Evolutionary conservation across 768 basidiomycete species (phyloP).

Genomic region (Leccinum barrowsii): DNA sequence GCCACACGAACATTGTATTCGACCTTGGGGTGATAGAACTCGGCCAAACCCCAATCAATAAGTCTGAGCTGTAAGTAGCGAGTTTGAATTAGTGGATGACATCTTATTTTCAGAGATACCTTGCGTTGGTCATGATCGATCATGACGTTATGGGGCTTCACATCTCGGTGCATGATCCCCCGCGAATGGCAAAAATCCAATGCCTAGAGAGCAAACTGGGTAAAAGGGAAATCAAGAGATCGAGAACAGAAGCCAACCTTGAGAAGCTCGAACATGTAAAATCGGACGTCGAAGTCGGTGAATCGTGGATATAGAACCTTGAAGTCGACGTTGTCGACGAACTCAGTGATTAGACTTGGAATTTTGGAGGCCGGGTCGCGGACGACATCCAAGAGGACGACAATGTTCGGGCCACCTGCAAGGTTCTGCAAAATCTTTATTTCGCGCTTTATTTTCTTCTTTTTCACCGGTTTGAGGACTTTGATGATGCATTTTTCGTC

Average conservation of each 20-base stretch:
- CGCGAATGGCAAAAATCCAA: constrained; percentile 98
- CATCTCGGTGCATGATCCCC: constrained; percentile 98
- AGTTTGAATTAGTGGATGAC: constrained; percentile 13
- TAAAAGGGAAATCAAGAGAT: neutral
- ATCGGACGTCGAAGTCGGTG: constrained; percentile 92
- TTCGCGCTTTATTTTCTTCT: constrained; percentile 99
- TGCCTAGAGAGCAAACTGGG: constrained; percentile 47
- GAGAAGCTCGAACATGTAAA: constrained; percentile 94
- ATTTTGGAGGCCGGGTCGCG: constrained; percentile 96
- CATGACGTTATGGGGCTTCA: constrained; percentile 99
- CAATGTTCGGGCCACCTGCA: constrained; percentile 93
- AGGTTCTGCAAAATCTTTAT: constrained; percentile 98
- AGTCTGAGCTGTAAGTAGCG: constrained; percentile 65
- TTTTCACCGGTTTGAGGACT: constrained; percentile 98
- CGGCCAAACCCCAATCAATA: constrained; percentile 98
- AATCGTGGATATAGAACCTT: constrained; percentile 95
- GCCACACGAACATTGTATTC: constrained; percentile 99
- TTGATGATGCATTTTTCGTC: constrained; percentile 98
- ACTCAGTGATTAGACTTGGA: constrained; percentile 95
- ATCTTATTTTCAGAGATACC: constrained; percentile 40
- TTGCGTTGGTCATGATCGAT: constrained; percentile 97
- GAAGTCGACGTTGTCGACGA: constrained; percentile 97
- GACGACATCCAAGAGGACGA: constrained; percentile 91
- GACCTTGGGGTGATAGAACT: constrained; percentile 97
- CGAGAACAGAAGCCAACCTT: constrained; percentile 51